Evolutionary conservation across 495 filamentous ascomycete species (phyloP).

Genomic region (Penicillium simplicissimum): DNA sequence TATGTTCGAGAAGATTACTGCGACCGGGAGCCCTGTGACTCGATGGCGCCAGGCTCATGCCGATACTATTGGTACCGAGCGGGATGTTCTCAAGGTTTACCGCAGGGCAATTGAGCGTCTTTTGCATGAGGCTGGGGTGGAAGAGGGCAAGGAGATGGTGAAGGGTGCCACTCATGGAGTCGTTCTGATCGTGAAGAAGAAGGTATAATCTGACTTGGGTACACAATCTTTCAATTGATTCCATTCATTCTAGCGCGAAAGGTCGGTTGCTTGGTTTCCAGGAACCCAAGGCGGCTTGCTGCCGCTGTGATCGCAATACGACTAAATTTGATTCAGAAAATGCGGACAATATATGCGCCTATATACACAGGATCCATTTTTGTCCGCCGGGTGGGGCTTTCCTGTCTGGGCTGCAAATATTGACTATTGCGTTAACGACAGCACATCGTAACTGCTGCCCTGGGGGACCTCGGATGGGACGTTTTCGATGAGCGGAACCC

Average conservation of each 20-base stretch:
- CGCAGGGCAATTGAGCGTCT: constrained; percentile 26
- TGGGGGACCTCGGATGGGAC: too few species aligned
- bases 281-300: neutral
- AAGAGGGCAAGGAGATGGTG: constrained; percentile 18
- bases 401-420: too few species aligned
- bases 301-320: neutral
- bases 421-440: too few species aligned
- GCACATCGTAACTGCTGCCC: too few species aligned
- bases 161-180: constrained; percentile 5
- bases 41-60: constrained; percentile 54
- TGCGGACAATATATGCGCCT: too few species aligned
- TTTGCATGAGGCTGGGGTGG: constrained; percentile 25
- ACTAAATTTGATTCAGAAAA: too few species aligned
- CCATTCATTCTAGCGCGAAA: neutral
- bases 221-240: neutral
- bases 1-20: constrained; percentile 34
- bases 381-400: too few species aligned
- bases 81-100: constrained; percentile 24
- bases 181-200: constrained; percentile 21
- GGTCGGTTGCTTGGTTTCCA: neutral
- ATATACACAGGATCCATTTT: too few species aligned
- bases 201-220: neutral
- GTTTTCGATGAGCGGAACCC: too few species aligned
- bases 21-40: constrained; percentile 45
- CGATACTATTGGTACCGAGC: constrained; percentile 26